Evolutionary conservation across 345 rosid species (phyloP).

Genomic region (Sisymbrium altissimum): DNA sequence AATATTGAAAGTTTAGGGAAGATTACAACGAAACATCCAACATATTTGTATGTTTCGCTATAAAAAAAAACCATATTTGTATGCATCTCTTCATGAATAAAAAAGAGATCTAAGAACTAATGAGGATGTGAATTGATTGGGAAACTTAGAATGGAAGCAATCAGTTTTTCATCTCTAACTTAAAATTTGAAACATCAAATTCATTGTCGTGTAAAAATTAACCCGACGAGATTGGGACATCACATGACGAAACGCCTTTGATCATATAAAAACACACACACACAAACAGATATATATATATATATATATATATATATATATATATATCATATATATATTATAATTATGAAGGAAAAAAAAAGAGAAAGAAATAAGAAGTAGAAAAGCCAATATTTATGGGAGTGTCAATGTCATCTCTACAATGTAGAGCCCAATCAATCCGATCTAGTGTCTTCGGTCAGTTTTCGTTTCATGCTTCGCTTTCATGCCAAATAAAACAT

Average conservation of each 20-base stretch:
- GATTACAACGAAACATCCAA: neutral
- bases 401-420: conserved; percentile 31
- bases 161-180: neutral
- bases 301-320: neutral
- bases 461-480: conserved; percentile 10
- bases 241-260: conserved; percentile 16
- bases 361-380: neutral
- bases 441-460: conserved; percentile 23
- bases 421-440: conserved; percentile 38
- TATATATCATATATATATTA: neutral
- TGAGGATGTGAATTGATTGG: neutral
- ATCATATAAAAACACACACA: neutral
- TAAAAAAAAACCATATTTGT: too few relatives aligned
- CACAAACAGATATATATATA: neutral
- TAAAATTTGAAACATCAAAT: conserved; percentile 33
- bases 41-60: too few relatives aligned
- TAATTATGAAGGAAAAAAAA: neutral
- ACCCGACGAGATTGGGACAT: conserved; percentile 27
- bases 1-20: neutral
- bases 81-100: neutral
- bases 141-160: conserved; percentile 30
- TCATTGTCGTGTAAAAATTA: conserved; percentile 29
- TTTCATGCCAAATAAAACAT: conserved; percentile 8
- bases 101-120: neutral
- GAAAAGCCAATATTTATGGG: conserved; percentile 38